These are phyloP conservation scores for Fusarium graminum DNA, from an alignment of 2,329 filamentous ascomycete species.

Conservation along the genomic window DNA sequence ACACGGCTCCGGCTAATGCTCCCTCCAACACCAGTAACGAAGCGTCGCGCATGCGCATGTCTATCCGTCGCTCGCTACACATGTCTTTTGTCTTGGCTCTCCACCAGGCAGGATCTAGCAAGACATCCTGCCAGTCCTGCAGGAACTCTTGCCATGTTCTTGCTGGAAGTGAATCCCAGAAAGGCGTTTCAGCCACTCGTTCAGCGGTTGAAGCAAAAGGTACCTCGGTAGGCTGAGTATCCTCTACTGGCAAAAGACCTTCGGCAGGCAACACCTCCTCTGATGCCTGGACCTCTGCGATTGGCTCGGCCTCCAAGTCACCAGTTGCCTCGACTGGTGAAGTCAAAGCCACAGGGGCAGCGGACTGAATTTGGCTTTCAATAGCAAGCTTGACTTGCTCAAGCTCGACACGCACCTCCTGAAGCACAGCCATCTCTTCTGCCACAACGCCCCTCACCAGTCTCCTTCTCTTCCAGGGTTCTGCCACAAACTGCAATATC, in stretches of 20 bases:
- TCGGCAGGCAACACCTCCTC: constrained; percentile 21
- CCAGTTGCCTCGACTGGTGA: constrained; percentile 28
- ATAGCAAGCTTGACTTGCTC: constrained; percentile 51
- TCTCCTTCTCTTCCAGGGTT: constrained; percentile 88
- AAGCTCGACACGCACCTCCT: constrained; percentile 62
- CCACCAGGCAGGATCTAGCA: constrained; percentile 61
- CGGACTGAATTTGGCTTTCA: constrained; percentile 45
- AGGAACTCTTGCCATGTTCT: constrained; percentile 60
- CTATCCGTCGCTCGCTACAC: constrained; percentile 73
- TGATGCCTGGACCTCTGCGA: constrained; percentile 14
- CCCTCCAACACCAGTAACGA: constrained; percentile 78
- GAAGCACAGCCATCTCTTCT: constrained; percentile 73
- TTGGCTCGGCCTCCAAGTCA: constrained; percentile 10
- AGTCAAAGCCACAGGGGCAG: constrained; percentile 24
- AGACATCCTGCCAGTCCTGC: constrained; percentile 50
- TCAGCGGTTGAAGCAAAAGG: constrained; percentile 12
- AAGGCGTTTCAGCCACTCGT: constrained; percentile 17
- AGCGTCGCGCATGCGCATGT: constrained; percentile 76
- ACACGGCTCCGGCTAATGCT: constrained; percentile 72
- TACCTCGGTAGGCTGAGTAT: constrained; percentile 12
- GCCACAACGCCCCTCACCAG: constrained; percentile 87
- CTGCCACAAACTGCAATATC: constrained; percentile 86
- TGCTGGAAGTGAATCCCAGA: constrained; percentile 4
- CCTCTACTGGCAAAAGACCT: constrained; percentile 1
- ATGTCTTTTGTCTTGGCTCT: constrained; percentile 67